Percentiles rank a stretch among this genome's conserved stretches.
Conservation (phyloP, 768 basidiomycete genomes). For the Boletus insuetus region DNA sequence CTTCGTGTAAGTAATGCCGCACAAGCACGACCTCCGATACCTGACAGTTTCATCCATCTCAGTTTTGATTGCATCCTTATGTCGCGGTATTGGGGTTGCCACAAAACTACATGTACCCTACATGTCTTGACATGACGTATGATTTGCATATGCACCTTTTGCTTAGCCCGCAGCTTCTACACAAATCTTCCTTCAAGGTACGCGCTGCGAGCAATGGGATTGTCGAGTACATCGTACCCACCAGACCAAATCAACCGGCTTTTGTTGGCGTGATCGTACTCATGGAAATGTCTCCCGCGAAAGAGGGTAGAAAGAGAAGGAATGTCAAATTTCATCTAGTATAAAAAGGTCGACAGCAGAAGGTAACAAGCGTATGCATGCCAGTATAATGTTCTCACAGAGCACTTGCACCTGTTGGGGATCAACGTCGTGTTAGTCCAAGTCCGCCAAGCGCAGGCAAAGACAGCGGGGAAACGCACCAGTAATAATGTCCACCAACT, state of each 20-base stretch:
- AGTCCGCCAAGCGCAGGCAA: no score
- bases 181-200: not conserved
- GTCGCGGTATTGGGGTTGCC: conserved; percentile 14
- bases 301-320: conserved; percentile 8
- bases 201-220: not conserved
- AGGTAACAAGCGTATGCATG: conserved; percentile 12
- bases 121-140: conserved; percentile 31
- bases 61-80: conserved; percentile 36
- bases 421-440: not conserved
- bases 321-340: conserved; percentile 25
- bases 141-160: conserved; percentile 19
- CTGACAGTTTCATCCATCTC: conserved; percentile 3
- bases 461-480: conserved; percentile 47
- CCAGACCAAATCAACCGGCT: not conserved
- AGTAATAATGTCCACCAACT: conserved; percentile 89
- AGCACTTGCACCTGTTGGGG: conserved; percentile 45
- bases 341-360: conserved; percentile 4
- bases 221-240: not conserved
- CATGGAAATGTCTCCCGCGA: not conserved
- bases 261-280: not conserved
- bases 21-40: not conserved
- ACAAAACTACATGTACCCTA: conserved; percentile 41
- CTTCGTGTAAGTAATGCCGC: conserved; percentile 57
- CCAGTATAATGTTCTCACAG: conserved; percentile 32
- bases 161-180: not conserved